Conservation (phyloP, 108 stramenopile species). For the Skeletonema potamos region DNA sequence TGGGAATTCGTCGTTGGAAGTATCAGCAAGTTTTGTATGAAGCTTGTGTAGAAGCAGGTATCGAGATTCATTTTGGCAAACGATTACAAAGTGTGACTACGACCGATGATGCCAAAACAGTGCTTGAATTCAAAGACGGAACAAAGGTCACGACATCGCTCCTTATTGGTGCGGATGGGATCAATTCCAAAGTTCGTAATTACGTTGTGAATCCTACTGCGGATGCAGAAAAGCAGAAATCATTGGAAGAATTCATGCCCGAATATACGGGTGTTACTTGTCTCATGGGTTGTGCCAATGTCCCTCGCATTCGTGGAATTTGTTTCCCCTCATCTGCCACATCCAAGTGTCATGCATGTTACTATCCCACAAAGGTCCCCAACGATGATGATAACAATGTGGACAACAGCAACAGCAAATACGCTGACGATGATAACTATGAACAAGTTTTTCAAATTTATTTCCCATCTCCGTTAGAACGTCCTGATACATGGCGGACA, state of each 20-base stretch:
- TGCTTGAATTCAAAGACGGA: conserved; percentile 56
- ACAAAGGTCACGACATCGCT: conserved; percentile 32
- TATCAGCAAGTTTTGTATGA: conserved; percentile 58
- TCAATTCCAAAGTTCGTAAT: conserved; percentile 61
- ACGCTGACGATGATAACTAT: conserved; percentile 6
- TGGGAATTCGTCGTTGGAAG: conserved; percentile 66
- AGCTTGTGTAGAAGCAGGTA: conserved; percentile 32
- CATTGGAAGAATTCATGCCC: conserved; percentile 30
- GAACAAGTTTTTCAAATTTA: conserved; percentile 72
- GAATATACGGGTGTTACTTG: conserved; percentile 56
- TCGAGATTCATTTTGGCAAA: conserved; percentile 57
- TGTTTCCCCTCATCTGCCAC: conserved; percentile 59
- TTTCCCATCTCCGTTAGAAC: conserved; percentile 49
- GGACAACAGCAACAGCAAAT: not conserved
- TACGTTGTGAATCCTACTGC: conserved; percentile 38
- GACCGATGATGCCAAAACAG: conserved; percentile 1
- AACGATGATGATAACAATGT: not conserved
- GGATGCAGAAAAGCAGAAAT: conserved; percentile 12
- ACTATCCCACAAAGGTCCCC: conserved; percentile 52
- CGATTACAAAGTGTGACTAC: conserved; percentile 14
- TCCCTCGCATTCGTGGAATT: conserved; percentile 43
- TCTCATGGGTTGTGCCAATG: conserved; percentile 60
- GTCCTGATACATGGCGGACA: conserved; percentile 57
- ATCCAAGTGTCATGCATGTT: conserved; percentile 65
- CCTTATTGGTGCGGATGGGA: conserved; percentile 62